Evolutionary conservation across 306 rosid species (phyloP).

Genomic region (Luffa acutangula): DNA sequence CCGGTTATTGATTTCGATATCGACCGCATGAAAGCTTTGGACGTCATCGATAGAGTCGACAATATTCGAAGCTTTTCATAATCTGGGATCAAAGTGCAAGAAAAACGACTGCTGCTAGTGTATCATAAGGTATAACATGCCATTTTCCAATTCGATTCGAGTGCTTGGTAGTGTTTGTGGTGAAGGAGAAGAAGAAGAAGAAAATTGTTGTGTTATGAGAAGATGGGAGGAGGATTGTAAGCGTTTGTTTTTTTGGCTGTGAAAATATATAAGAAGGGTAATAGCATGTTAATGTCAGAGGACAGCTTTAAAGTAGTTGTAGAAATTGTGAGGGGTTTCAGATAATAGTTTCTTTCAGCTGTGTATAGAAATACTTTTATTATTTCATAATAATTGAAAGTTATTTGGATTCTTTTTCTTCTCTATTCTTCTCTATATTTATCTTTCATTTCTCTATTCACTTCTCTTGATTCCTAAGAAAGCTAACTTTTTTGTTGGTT

Average conservation of each 20-base stretch:
- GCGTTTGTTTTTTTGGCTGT: conserved; percentile 3
- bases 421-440: background rate
- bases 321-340: conserved; percentile 5
- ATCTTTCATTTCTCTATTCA: background rate
- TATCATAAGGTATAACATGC: background rate
- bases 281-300: conserved; percentile 6
- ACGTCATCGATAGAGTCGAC: conserved; percentile 78
- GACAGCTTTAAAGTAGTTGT: conserved; percentile 2
- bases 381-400: conserved; percentile 14
- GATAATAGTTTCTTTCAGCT: conserved; percentile 2
- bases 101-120: background rate
- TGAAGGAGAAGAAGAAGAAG: background rate
- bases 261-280: conserved; percentile 12
- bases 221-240: background rate
- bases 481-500: background rate
- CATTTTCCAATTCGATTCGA: background rate
- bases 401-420: conserved; percentile 5
- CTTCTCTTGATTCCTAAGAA: background rate
- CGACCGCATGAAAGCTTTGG: conserved; percentile 66
- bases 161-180: background rate
- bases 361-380: conserved; percentile 15
- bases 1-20: conserved; percentile 75
- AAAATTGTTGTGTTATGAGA: background rate
- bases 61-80: conserved; percentile 40
- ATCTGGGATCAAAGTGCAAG: background rate